Base-by-base conservation (phyloP, 1,139 yeast genomes). In the Debaryomyces subglobosus region DNA sequence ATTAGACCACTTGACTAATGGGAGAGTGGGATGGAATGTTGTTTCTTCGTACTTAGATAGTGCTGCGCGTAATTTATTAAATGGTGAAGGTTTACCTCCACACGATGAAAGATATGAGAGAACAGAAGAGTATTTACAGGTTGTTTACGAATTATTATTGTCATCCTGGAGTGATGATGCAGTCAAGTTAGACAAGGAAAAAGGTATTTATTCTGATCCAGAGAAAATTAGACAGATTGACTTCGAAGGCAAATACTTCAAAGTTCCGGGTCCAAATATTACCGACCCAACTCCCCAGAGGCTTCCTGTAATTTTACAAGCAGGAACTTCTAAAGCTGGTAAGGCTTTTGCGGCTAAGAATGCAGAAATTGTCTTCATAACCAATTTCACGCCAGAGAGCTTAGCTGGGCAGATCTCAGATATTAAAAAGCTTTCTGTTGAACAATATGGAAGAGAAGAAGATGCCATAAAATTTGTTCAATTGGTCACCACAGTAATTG, bases 141-240 rank as follows among this genome's bases (percentile, higher is more conserved):
- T 74, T 8, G 65, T 74, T 10, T 71, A 71, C 50, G 72, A 72
- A 48, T 56, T 75, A 32, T 61, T 74, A 32, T 54, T 72, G 25
- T 69, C 77, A 6, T 72, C 79, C 0, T 74, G 79, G 80, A 68
- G 74, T 52, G 80, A 75, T 51, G 79, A 74, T 50, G 78, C 77
- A 20, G 67, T 74, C 39, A 69, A 65, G 25, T 56, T 63, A 46
- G 71, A 71, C 46, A 57, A 56, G 39, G 60, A 68, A 46, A 59
- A 53, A 16, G 73, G 75, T 8, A 56, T 73, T 2, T 73, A 67
- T 50, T 60, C 55, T 15, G 58, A 58, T 43, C 60, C 60, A 2
- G 49, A 50, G 7, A 55, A 53, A 44, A 52, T 58, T 30, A 49
- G 62, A 44, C 54, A 55, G 46, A 57, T 58, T 25, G 55, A 73